Evolutionary conservation across 139 green algal species (phyloP).

Genomic region (Chlamydomonas incerta): DNA sequence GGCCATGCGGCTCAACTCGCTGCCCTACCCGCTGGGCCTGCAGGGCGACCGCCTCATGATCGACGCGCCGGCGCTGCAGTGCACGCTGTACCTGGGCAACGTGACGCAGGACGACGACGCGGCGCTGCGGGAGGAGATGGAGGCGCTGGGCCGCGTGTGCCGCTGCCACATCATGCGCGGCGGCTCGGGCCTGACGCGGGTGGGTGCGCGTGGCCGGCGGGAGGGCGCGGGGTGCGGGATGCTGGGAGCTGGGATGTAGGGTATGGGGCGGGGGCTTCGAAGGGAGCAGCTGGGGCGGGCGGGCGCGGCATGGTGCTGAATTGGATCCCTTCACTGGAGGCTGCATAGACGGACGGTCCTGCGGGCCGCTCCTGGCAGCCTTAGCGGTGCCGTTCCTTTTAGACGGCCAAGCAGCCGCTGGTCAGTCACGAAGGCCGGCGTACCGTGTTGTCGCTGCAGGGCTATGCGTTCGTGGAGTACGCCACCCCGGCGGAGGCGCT

Average conservation of each 20-base stretch:
- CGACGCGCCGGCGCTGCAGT: conserved; percentile 46
- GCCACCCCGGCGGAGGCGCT: conserved; percentile 47
- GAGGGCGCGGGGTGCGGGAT: too few species aligned
- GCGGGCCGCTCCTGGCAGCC: too few species aligned
- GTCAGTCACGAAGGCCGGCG: too few species aligned
- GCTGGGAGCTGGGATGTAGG: background rate
- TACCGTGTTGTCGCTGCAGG: too few species aligned
- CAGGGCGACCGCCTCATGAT: conserved; percentile 50
- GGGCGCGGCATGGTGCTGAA: too few species aligned
- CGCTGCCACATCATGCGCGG: conserved; percentile 70
- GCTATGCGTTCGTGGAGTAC: conserved; percentile 77
- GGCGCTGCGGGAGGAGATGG: conserved; percentile 46
- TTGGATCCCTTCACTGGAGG: too few species aligned
- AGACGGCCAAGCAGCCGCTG: too few species aligned
- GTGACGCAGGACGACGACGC: conserved; percentile 54
- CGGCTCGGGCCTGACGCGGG: conserved; percentile 56
- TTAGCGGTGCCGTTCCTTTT: too few species aligned
- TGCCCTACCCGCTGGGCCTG: conserved; percentile 42
- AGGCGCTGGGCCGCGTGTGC: conserved; percentile 59
- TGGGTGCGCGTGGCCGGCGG: background rate
- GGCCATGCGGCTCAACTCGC: conserved; percentile 49
- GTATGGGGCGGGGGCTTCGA: background rate
- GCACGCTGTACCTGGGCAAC: conserved; percentile 72
- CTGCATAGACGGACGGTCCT: too few species aligned
- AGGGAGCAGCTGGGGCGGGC: too few species aligned